These are phyloP conservation scores for Oryza glaberrima DNA, from an alignment of 176 grass and related monocot genomes.

Conservation along the genomic window DNA sequence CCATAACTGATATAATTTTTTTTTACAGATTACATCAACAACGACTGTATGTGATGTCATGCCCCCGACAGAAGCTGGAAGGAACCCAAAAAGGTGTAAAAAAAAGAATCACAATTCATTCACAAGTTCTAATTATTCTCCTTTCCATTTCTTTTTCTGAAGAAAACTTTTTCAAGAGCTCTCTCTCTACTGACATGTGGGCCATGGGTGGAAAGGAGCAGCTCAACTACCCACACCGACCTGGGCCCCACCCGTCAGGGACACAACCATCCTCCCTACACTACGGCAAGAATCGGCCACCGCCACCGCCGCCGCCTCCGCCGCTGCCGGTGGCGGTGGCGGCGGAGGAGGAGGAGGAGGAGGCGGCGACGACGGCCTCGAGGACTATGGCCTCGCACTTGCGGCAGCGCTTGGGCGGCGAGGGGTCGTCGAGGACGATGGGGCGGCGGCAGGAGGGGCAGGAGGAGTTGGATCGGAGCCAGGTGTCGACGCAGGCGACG, in stretches of 20 bases:
- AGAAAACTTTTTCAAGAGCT: constrained; percentile 22
- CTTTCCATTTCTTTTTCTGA: constrained; percentile 25
- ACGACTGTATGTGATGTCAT: constrained; percentile 5
- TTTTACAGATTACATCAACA: constrained; percentile 13
- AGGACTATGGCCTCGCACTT: constrained; percentile 64
- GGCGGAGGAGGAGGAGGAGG: constrained; percentile 29
- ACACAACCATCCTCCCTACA: constrained; percentile 22
- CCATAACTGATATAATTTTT: background rate
- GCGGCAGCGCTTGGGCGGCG: constrained; percentile 57
- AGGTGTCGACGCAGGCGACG: constrained; percentile 73
- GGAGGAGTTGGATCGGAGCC: constrained; percentile 69
- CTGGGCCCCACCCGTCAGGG: constrained; percentile 29
- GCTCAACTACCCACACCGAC: constrained; percentile 21
- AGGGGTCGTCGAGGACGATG: constrained; percentile 58
- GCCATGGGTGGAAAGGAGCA: constrained; percentile 34
- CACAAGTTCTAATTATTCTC: constrained; percentile 46
- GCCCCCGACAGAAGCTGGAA: background rate
- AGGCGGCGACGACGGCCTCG: constrained; percentile 47
- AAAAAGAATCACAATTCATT: constrained; percentile 40
- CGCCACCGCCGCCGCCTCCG: constrained; percentile 31
- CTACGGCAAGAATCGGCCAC: constrained; percentile 72
- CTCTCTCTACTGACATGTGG: constrained; percentile 35
- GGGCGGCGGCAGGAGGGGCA: constrained; percentile 76
- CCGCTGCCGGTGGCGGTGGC: constrained; percentile 9
- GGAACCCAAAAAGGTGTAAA: constrained; percentile 26